phyloP scores from a whole-genome alignment of 2,329 filamentous ascomycete species.

The Exserohilum turcica region DNA sequence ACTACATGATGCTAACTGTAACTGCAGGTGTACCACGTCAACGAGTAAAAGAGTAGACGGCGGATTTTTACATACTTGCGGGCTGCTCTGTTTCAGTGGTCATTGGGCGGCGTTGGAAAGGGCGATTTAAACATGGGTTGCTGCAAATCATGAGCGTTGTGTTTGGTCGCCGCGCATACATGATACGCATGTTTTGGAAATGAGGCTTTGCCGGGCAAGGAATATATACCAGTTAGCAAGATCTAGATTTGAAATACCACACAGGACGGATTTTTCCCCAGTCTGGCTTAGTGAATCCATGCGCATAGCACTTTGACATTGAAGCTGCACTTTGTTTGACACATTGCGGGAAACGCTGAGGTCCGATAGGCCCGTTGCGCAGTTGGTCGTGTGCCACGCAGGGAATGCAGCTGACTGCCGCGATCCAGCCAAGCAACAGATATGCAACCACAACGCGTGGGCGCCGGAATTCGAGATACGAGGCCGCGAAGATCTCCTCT shows the following conservation, averaged over 20 bases:
- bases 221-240: constrained; percentile 10
- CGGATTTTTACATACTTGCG: constrained; percentile 5
- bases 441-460: too few relatives aligned
- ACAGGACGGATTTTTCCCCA: neutral
- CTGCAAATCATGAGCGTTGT: constrained; percentile 11
- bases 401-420: too few relatives aligned
- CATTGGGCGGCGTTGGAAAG: constrained; percentile 41
- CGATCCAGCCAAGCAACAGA: too few relatives aligned
- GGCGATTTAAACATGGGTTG: constrained; percentile 7
- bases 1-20: constrained; percentile 1
- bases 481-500: neutral
- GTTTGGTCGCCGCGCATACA: constrained; percentile 12
- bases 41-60: constrained; percentile 64
- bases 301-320: neutral
- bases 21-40: constrained; percentile 81
- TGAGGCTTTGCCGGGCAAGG: constrained; percentile 21
- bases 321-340: neutral
- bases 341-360: constrained; percentile 3
- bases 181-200: constrained; percentile 11
- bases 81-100: constrained; percentile 19
- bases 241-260: constrained; percentile 7
- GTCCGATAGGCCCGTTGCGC: constrained; percentile 5
- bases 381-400: neutral
- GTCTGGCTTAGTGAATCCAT: neutral
- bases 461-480: too few relatives aligned